phyloP scores from a whole-genome alignment of 768 basidiomycete species.

The Naganishia vishniacii region DNA sequence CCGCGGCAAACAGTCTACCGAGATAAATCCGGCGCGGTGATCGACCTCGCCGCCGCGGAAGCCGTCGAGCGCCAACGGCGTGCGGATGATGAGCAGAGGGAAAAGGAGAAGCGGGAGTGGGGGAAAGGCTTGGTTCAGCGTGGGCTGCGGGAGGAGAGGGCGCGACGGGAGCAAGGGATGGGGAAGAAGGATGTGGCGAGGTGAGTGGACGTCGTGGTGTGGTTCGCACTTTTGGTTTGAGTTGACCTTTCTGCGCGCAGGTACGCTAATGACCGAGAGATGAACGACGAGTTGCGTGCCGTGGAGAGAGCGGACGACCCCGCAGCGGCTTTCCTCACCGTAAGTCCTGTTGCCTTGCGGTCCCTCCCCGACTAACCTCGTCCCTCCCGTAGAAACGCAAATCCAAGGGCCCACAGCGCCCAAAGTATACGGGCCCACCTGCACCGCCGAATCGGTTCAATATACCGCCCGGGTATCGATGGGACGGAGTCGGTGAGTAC shows the following conservation, averaged over 20 bases:
- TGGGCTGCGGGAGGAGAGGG: constrained; percentile 67
- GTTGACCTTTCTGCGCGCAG: constrained; percentile 34
- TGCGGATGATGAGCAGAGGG: constrained; percentile 65
- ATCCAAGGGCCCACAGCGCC: constrained; percentile 68
- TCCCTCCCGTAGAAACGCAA: constrained; percentile 60
- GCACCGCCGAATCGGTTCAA: constrained; percentile 89
- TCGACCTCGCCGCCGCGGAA: constrained; percentile 75
- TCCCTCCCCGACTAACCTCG: neutral
- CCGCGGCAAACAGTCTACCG: constrained; percentile 91
- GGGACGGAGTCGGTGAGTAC: constrained; percentile 88
- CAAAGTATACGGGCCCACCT: constrained; percentile 82
- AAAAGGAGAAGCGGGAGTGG: constrained; percentile 92
- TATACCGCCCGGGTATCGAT: constrained; percentile 89
- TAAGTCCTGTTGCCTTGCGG: constrained; percentile 52
- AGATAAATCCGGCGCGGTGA: constrained; percentile 77
- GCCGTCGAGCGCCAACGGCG: constrained; percentile 49
- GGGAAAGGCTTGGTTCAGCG: constrained; percentile 89
- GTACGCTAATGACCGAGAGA: constrained; percentile 69
- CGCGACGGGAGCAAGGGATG: constrained; percentile 64
- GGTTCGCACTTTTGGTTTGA: no score
- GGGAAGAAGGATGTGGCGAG: constrained; percentile 65
- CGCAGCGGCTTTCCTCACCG: constrained; percentile 88
- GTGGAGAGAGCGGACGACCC: constrained; percentile 93
- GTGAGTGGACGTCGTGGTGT: constrained; percentile 37
- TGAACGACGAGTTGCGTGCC: constrained; percentile 78